Evolutionary conservation across 208 protist genomes (phyloP), one percentile per base, ranked within the genome.

Genomic region (Trypanosoma lewisi): DNA sequence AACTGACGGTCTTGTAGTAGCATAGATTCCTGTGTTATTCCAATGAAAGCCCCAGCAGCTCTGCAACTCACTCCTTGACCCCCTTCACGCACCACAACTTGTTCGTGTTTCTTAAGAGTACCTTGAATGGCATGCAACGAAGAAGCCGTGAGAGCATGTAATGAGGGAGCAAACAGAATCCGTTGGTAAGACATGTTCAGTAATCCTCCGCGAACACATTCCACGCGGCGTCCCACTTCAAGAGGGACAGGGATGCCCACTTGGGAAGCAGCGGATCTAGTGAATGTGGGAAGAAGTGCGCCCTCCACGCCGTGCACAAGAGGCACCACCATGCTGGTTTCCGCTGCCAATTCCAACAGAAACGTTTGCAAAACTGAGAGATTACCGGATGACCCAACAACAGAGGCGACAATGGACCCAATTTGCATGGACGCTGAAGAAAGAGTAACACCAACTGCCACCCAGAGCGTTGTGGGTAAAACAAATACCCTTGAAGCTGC

Each of bases 51-150:
- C 33, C 62, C 69, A 0, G 75, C 72, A 36, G 70, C 61, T 60
- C 41, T 36, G 53, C 83, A 94, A 11, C 50, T 57, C 55, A 82
- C 73, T 3, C 51, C 7, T 52, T 88, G 78, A 2, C 82, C 88
- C 0, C 88, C 85, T 55, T 87, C 76, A 30, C 88, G 84, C 39
- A 77, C 70, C 16, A 94, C 68, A 16, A 80, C 60, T 42, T 78
- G 67, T 44, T 73, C 69, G 9, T 39, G 48, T 31, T 61, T 30
- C 45, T 49, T 39, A 27, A 33, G 33, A 49, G 47, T 42, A 3
- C 53, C 59, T 63, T 63, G 50, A 51, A 67, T 16, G 3, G 60
- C 60, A 31, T 49, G 63, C 39, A 52, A 16, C 14, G 50, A 64
- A 19, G 65, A 44, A 21, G 52, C 4, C 6, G 51, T 37, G 25